phyloP scores from a whole-genome alignment of 2,329 filamentous ascomycete species.

The Blumeriella jaapii region DNA sequence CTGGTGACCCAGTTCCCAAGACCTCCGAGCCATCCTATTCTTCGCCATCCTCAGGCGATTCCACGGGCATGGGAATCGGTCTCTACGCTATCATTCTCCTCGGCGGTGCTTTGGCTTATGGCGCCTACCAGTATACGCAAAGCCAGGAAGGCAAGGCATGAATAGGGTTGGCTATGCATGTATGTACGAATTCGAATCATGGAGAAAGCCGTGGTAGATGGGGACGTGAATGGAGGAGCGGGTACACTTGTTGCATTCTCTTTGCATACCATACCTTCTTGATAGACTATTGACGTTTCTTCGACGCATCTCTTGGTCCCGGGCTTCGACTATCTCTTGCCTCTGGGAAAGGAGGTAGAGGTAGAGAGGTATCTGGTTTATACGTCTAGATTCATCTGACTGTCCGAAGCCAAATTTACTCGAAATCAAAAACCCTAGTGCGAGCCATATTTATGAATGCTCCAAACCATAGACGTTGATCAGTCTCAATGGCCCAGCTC shows the following conservation, averaged over 20 bases:
- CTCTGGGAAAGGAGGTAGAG: too few species aligned
- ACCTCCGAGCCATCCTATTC: conserved; percentile 39
- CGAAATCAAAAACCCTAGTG: too few species aligned
- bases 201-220: conserved; percentile 1
- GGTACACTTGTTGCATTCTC: conserved; percentile 21
- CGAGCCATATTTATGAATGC: too few species aligned
- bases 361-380: not conserved
- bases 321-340: too few species aligned
- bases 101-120: conserved; percentile 67
- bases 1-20: conserved; percentile 69
- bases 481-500: too few species aligned
- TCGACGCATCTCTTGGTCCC: not conserved
- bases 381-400: too few species aligned
- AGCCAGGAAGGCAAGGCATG: conserved; percentile 21
- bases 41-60: conserved; percentile 29
- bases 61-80: conserved; percentile 56
- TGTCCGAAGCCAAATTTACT: too few species aligned
- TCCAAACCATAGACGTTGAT: too few species aligned
- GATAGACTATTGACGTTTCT: conserved; percentile 11
- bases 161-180: conserved; percentile 3
- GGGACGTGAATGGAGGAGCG: too few species aligned
- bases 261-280: conserved; percentile 8
- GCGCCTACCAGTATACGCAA: conserved; percentile 76
- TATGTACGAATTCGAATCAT: conserved; percentile 3
- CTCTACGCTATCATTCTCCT: conserved; percentile 73